Base-by-base conservation (phyloP, 1,284 basidiomycete genomes). In the Moniliella sp. region DNA sequence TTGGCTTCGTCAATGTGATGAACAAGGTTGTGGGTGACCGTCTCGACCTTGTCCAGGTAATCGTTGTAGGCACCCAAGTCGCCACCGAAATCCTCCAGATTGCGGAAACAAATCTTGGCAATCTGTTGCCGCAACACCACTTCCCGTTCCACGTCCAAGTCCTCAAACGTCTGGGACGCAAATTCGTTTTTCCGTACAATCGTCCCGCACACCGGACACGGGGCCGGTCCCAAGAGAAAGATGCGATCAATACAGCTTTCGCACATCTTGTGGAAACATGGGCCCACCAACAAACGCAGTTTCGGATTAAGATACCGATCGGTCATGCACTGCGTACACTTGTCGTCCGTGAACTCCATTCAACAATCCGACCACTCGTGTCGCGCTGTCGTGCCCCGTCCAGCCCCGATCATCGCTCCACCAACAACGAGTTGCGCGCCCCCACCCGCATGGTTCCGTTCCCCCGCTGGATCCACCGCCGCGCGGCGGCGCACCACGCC, bases 191-290 rank as follows among this genome's bases (percentile, higher is more conserved):
- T 97, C 18, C 91, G 69, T 33, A 93, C 68, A n/a, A 78, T 73
- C 48, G 76, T 78, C 32, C 71, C 72, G 61, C 91, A 99, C 40
- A 81, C 76, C 8, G 91, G 91, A 68, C 91, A 97, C 4, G 83
- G 82, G 9, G 83, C 86, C 1, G 91, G 88, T 3, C 91, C 88
- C 1, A 94, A 71, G 1, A 83, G 86, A 61, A 91, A 99, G 28
- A 97, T 63, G 5, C 86, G 73, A 62, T 97, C 91, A 52, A 99
- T 93, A 61, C 91, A 99, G 10, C 30, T 41, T 23, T 46, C 33
- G n/a, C 23, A 45, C 86, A 94, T 88, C 69, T 93, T 93, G 66
- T 99, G 91, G 63, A 94, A 99, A 62, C 91, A 99, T 72, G 52
- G 56, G 54, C 83, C 86, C 40, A 99, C 86, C 35, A 97, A 70